Evolutionary conservation across 345 rosid genomes (phyloP).

Genomic region (Eutrema heterophyllum): DNA sequence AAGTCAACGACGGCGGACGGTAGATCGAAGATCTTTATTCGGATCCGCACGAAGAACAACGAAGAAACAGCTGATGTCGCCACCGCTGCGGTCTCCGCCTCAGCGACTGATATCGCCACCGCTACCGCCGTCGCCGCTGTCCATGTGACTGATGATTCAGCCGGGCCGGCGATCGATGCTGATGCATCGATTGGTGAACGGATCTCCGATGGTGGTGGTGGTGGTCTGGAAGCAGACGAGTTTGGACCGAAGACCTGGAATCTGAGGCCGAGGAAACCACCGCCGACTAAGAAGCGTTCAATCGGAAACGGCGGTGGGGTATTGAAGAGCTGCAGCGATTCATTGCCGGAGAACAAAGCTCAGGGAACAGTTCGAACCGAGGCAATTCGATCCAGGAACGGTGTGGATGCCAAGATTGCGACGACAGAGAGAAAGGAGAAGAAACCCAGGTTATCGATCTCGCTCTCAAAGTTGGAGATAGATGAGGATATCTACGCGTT

Average conservation of each 20-base stretch:
- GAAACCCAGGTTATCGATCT: slow-evolving; percentile 50
- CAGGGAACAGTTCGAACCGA: slow-evolving; percentile 29
- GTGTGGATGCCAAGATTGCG: slow-evolving; percentile 27
- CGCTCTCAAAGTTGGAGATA: slow-evolving; percentile 60
- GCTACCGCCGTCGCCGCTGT: neutral
- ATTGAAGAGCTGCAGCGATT: slow-evolving; percentile 27
- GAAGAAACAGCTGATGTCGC: slow-evolving; percentile 30
- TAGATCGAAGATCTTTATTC: slow-evolving; percentile 49
- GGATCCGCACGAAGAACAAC: slow-evolving; percentile 36
- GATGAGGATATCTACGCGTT: slow-evolving; percentile 63
- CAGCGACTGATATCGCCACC: slow-evolving; percentile 4
- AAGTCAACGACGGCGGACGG: slow-evolving; percentile 34
- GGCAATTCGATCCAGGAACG: slow-evolving; percentile 29
- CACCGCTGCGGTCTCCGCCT: neutral
- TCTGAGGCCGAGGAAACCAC: slow-evolving; percentile 54
- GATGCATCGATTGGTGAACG: slow-evolving; percentile 37
- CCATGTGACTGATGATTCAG: neutral
- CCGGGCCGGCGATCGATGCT: slow-evolving; percentile 14
- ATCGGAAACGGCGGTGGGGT: slow-evolving; percentile 27
- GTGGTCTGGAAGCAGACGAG: slow-evolving; percentile 38
- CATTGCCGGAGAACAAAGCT: slow-evolving; percentile 25
- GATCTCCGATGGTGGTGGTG: slow-evolving; percentile 32
- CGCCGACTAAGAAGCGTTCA: slow-evolving; percentile 30
- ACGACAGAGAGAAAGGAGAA: slow-evolving; percentile 36
- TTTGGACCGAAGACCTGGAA: slow-evolving; percentile 60